Evolutionary conservation across 148 eudicot species (phyloP).

Genomic region (Polygonum maritimum): DNA sequence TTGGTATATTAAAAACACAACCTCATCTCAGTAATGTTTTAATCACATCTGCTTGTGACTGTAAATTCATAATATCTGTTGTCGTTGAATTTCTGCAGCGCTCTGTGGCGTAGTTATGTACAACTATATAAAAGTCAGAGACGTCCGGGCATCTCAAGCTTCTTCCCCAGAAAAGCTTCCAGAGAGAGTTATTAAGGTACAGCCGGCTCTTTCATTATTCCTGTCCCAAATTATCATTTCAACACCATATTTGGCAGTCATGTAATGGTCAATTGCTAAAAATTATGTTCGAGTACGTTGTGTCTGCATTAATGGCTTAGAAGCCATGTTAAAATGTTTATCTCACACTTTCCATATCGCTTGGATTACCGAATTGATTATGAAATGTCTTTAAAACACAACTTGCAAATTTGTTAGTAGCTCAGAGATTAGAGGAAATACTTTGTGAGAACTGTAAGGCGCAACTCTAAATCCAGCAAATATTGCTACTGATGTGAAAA

Average conservation of each 20-base stretch:
- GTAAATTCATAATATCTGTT: neutral
- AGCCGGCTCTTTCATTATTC: neutral
- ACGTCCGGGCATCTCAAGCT: constrained; percentile 32
- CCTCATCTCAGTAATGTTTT: neutral
- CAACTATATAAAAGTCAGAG: constrained; percentile 41
- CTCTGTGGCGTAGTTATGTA: constrained; percentile 41
- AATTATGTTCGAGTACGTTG: neutral
- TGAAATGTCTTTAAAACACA: neutral
- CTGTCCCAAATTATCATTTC: neutral
- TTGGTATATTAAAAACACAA: constrained; percentile 34
- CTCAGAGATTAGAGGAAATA: neutral
- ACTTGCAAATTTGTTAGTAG: neutral
- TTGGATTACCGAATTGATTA: neutral
- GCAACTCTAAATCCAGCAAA: neutral
- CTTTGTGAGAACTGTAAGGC: neutral
- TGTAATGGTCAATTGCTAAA: neutral
- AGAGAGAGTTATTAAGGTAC: constrained; percentile 30
- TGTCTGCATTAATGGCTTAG: neutral
- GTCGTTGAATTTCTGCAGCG: constrained; percentile 21
- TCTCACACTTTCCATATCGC: neutral
- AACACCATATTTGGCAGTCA: neutral
- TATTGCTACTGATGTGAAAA: neutral
- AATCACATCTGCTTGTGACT: neutral
- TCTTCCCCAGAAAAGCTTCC: constrained; percentile 19
- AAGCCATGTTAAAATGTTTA: neutral